These are phyloP conservation scores for Sarocladium oryzae DNA, from an alignment of 2,329 filamentous ascomycete species.

Conservation along the genomic window DNA sequence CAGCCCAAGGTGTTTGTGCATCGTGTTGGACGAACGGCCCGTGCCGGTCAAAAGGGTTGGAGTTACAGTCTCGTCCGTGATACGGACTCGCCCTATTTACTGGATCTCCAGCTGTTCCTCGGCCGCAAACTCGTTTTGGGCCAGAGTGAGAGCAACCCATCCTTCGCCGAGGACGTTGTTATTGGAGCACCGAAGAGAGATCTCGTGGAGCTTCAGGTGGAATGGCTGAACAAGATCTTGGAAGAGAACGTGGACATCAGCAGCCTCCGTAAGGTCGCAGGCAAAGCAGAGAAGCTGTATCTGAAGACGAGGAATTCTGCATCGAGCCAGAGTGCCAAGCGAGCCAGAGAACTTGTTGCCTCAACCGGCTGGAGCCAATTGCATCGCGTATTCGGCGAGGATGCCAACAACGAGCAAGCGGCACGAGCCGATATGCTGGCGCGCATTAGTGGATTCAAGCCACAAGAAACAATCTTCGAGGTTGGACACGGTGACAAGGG, in stretches of 20 bases:
- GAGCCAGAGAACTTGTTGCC: slow-evolving; percentile 69
- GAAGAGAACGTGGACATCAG: slow-evolving; percentile 68
- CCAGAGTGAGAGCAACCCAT: slow-evolving; percentile 52
- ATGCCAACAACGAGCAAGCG: slow-evolving; percentile 57
- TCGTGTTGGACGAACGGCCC: slow-evolving; percentile 88
- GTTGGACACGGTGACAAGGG: slow-evolving; percentile 68
- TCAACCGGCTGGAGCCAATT: slow-evolving; percentile 66
- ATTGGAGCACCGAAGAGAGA: slow-evolving; percentile 71
- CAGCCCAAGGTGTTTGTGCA: slow-evolving; percentile 97
- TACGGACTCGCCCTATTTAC: slow-evolving; percentile 80
- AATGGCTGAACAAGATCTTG: slow-evolving; percentile 77
- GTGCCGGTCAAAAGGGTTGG: slow-evolving; percentile 90
- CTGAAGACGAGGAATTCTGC: slow-evolving; percentile 84
- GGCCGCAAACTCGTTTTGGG: slow-evolving; percentile 78
- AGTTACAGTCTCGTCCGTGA: slow-evolving; percentile 88
- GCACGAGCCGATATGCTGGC: slow-evolving; percentile 82
- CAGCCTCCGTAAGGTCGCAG: slow-evolving; percentile 64
- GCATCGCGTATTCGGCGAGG: slow-evolving; percentile 73
- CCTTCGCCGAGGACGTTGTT: slow-evolving; percentile 77
- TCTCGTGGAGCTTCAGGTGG: slow-evolving; percentile 65
- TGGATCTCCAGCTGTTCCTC: slow-evolving; percentile 92
- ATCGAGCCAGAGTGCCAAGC: slow-evolving; percentile 82
- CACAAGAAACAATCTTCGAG: slow-evolving; percentile 94
- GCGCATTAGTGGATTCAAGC: slow-evolving; percentile 80
- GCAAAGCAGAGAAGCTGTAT: slow-evolving; percentile 90